A percentile compares a stretch with the other conserved stretches of the same genome.
Conservation (phyloP, 2,329 filamentous ascomycete genomes). For the Calonectria hawksworthii region DNA sequence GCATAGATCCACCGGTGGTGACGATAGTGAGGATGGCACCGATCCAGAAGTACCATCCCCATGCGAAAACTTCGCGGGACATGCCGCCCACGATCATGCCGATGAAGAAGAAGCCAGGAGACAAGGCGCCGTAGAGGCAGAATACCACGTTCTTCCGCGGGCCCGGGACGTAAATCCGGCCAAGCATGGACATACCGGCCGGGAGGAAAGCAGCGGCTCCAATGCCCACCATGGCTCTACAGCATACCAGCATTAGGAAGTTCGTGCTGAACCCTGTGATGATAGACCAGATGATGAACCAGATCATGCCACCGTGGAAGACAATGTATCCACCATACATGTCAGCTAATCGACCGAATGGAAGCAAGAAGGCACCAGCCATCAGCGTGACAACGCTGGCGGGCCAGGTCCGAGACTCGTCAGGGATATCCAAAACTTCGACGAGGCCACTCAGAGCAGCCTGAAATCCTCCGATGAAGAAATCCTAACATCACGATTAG, state of each 20-base stretch:
- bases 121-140: constrained; percentile 69
- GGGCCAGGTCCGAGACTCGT: constrained; percentile 72
- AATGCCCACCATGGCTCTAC: constrained; percentile 77
- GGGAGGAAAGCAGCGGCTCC: constrained; percentile 78
- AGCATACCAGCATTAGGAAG: constrained; percentile 76
- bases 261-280: constrained; percentile 75
- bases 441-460: constrained; percentile 78
- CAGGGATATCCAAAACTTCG: constrained; percentile 73
- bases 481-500: constrained; percentile 64
- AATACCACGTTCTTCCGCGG: constrained; percentile 77
- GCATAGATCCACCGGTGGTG: constrained; percentile 61
- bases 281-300: constrained; percentile 76
- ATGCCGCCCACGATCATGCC: constrained; percentile 77
- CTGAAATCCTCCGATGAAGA: constrained; percentile 80
- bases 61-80: constrained; percentile 69
- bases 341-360: constrained; percentile 70
- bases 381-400: constrained; percentile 71
- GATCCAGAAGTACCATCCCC: constrained; percentile 79
- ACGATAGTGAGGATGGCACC: constrained; percentile 62
- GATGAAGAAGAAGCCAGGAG: constrained; percentile 68
- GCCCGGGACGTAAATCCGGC: constrained; percentile 75
- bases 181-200: constrained; percentile 76
- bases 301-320: constrained; percentile 68
- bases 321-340: constrained; percentile 71
- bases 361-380: constrained; percentile 69